Evolutionary conservation across 1,284 basidiomycete species (phyloP), one percentile per base, ranked within the genome.

Genomic region (Sanghuangporus baumii): DNA sequence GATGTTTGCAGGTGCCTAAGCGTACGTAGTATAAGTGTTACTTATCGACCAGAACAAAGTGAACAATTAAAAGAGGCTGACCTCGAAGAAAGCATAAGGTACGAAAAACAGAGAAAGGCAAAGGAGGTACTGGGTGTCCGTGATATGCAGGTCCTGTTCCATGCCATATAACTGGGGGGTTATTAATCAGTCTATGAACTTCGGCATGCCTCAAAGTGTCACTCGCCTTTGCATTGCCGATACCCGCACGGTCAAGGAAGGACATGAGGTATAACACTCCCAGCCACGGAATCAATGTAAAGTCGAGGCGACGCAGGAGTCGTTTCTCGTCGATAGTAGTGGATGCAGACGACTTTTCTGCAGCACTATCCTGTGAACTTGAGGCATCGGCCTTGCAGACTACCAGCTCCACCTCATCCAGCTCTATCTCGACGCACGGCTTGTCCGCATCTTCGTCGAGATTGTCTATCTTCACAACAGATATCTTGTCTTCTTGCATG

Each of bases 171-270:
- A 69, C 86, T 87, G 57, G 5, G 4, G 3, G 26, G 2, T 31
- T 31, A 14, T 14, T 23, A 7, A 23, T 14, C 31, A 20, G 46
- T 12, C 40, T 55, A 20, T 14, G 26, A 26, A 55, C 31, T 12
- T 16, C 31, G 20, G 14, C 59, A 43, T 9, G 18, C 8, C 6
- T 7, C 16, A 46, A 20, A 7, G n/a, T 7, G 20, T 1, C 20
- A 66, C 71, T 61, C 61, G 89, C 84, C 75, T 83, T 85, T 9
- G 89, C 89, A 73, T 93, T 93, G 70, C 90, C 91, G 67, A 93
- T 89, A 68, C 88, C 89, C 47, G 89, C 87, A 59, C 91, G 82
- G 74, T 93, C 91, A 56, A 88, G 73, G 74, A 88, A 88, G 66
- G 85, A 86, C 48, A 92, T 76, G 40, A 92, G 77, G 73, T 91